Percentiles rank a stretch among this genome's conserved stretches.
Conservation (phyloP, 2,329 filamentous ascomycete species). For the Aureobasidium zeae region DNA sequence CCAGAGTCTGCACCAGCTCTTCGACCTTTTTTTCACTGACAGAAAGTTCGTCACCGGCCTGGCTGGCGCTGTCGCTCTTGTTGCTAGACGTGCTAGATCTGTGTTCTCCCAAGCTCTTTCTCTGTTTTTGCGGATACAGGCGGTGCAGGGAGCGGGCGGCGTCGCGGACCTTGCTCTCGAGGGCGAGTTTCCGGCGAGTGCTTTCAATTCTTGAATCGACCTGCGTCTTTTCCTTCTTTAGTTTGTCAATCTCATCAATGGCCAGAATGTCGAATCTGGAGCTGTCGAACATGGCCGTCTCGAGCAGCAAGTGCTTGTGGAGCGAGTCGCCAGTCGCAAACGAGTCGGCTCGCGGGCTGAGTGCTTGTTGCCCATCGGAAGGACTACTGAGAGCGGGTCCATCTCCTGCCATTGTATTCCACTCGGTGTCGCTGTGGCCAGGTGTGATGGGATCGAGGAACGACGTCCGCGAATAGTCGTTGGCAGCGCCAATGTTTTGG, state of each 20-base stretch:
- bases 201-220: conserved; percentile 71
- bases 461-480: conserved; percentile 2
- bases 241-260: conserved; percentile 78
- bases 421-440: conserved; percentile 10
- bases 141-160: conserved; percentile 79
- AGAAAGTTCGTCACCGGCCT: conserved; percentile 65
- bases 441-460: conserved; percentile 14
- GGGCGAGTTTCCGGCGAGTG: conserved; percentile 68
- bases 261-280: conserved; percentile 75
- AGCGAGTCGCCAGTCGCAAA: conserved; percentile 44
- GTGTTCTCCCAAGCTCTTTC: conserved; percentile 36
- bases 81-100: conserved; percentile 32
- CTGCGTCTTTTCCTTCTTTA: conserved; percentile 77
- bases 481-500: neutral
- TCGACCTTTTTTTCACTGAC: conserved; percentile 74
- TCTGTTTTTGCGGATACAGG: conserved; percentile 59
- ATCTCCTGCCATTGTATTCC: conserved; percentile 11
- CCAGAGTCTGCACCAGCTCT: conserved; percentile 70
- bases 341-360: conserved; percentile 10
- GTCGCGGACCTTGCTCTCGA: conserved; percentile 91
- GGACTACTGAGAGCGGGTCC: conserved; percentile 6
- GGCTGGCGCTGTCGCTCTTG: conserved; percentile 29
- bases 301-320: conserved; percentile 82
- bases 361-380: neutral
- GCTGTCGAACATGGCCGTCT: conserved; percentile 87